Evolutionary conservation across 2,329 filamentous ascomycete species (phyloP), one percentile per base, ranked within the genome.

Genomic region (Aspergillaceae sp.): DNA sequence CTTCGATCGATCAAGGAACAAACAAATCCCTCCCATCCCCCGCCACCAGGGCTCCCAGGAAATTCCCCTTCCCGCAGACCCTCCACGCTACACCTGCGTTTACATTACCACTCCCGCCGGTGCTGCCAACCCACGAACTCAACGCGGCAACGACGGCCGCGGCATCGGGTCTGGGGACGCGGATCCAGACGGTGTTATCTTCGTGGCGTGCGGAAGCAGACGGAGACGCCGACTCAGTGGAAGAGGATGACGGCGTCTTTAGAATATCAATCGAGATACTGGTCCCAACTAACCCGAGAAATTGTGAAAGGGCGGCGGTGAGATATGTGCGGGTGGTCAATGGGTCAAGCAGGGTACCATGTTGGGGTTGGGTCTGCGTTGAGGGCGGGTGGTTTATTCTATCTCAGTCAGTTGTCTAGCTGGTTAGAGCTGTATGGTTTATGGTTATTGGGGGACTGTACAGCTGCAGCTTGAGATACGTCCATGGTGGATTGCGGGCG

Each of bases 261-360:
- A 74, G 55, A 32, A 75, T 70, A 47, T 75, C 73, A 42, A 75
- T 62, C 2, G 70, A 56, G 35, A 75, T 73, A 9, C 70, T 62
- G 3, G 70, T 69, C 10, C 73, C 73, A 3, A 65, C 64, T 5
- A 74, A 48, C 1, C 73, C 73, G 40, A 74, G 67, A 54, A 70
- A 74, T 56, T 73, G 70, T 19, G 66, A 65, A 1, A 75, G 61
- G 1, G 72, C 72, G 37, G 71, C 61, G 41, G 63, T 66, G 42
- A 75, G 65, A 52, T 73, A 63, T 29, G 68, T 68, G 47, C 67
- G 66, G 27, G 68, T 64, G n/a, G 71, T 73, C 49, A 74, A 63
- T n/a, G 66, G 56, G 52, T 75, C 72, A 29, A 72, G 56, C 37
- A 60, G 51, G 41, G 36, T 11, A 38, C 8, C 36, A 8, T 38